These are phyloP conservation scores for Claviceps sp. DNA, from an alignment of 2,329 filamentous ascomycete species.

Conservation along the genomic window DNA sequence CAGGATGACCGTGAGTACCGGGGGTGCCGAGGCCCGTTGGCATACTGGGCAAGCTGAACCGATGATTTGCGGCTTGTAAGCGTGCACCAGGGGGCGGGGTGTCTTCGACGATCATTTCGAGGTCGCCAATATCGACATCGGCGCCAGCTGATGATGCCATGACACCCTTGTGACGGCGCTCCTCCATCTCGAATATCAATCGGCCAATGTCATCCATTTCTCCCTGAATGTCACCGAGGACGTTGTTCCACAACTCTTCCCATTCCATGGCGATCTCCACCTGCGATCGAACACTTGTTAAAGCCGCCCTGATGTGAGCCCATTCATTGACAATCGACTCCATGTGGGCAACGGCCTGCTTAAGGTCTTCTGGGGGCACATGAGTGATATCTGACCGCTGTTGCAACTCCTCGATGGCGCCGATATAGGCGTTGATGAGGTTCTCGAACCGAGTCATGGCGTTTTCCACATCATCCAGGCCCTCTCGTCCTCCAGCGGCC, in stretches of 20 bases:
- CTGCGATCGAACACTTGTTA: conserved; percentile 73
- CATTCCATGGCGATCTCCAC: conserved; percentile 98
- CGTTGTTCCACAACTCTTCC: conserved; percentile 92
- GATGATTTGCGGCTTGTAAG: conserved; percentile 39
- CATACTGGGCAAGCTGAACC: conserved; percentile 55
- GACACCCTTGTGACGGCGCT: conserved; percentile 72
- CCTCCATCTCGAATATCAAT: conserved; percentile 95
- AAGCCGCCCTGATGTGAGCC: conserved; percentile 63
- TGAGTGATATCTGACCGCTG: conserved; percentile 58
- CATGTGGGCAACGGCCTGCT: conserved; percentile 72
- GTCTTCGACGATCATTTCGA: conserved; percentile 89
- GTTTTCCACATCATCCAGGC: conserved; percentile 56
- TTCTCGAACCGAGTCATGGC: conserved; percentile 76
- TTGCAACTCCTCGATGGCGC: conserved; percentile 87
- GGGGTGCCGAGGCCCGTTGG: conserved; percentile 50
- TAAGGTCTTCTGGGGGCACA: conserved; percentile 59
- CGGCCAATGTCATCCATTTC: conserved; percentile 70
- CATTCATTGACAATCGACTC: conserved; percentile 75
- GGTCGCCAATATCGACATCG: conserved; percentile 68
- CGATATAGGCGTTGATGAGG: conserved; percentile 82
- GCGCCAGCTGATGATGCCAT: conserved; percentile 47
- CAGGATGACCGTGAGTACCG: conserved; percentile 36
- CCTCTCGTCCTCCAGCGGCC: conserved; percentile 70
- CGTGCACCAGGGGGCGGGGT: conserved; percentile 46
- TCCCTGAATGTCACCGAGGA: conserved; percentile 81